Conservation (phyloP, 2,329 filamentous ascomycete genomes). For the Dryadomyces quercus-mongolicae region DNA sequence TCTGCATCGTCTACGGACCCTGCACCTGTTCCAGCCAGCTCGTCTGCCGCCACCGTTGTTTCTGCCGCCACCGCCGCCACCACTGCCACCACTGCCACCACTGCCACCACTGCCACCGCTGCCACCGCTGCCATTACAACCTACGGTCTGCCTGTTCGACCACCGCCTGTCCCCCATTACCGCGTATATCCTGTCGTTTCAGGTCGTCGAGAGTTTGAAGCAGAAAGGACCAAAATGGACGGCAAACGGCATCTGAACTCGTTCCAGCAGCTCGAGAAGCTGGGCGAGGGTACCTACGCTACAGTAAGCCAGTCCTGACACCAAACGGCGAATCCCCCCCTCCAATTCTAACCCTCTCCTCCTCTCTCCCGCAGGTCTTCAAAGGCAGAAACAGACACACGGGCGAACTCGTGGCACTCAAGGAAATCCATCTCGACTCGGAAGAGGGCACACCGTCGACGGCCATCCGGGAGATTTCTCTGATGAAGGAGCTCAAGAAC, state of each 20-base stretch:
- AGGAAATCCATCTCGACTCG: slow-evolving; percentile 97
- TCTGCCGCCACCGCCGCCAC: not conserved
- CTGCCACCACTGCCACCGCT: not conserved
- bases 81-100: not conserved
- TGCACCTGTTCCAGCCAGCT: too few relatives aligned
- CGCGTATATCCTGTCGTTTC: slow-evolving; percentile 11
- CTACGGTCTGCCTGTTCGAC: slow-evolving; percentile 17
- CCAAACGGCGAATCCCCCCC: not conserved
- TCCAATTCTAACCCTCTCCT: not conserved
- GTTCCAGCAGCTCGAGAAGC: slow-evolving; percentile 98
- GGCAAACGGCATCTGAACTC: slow-evolving; percentile 87
- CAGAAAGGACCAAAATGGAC: slow-evolving; percentile 52
- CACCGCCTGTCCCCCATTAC: slow-evolving; percentile 18
- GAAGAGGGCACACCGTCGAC: slow-evolving; percentile 97
- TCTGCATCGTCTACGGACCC: not conserved
- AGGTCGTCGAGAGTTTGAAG: slow-evolving; percentile 7
- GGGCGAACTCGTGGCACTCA: slow-evolving; percentile 89
- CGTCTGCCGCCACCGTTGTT: not conserved
- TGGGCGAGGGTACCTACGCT: slow-evolving; percentile 96
- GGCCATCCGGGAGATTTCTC: slow-evolving; percentile 92
- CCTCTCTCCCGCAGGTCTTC: slow-evolving; percentile 57
- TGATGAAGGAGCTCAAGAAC: slow-evolving; percentile 99
- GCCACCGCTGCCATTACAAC: too few relatives aligned
- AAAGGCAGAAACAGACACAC: slow-evolving; percentile 93
- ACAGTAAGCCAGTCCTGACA: slow-evolving; percentile 49